Evolutionary conservation across 1,284 basidiomycete species (phyloP).

Genomic region (Ceratobasidium sp.): DNA sequence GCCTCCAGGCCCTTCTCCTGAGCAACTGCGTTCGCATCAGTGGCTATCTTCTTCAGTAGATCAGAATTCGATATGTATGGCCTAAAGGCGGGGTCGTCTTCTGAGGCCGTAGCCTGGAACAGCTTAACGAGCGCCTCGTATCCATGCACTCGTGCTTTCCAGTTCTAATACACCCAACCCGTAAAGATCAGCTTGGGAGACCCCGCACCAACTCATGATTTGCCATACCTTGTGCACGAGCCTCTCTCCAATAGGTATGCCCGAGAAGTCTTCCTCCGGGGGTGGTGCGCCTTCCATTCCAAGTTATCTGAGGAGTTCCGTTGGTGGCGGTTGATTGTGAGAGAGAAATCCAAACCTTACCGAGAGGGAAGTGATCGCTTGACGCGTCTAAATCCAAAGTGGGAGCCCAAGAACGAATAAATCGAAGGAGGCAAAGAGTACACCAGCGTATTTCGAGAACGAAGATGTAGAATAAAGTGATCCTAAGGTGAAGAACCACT

Average conservation of each 20-base stretch:
- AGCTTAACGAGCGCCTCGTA: slow-evolving; percentile 91
- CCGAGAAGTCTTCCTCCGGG: slow-evolving; percentile 93
- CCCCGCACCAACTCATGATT: slow-evolving; percentile 23
- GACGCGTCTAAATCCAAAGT: slow-evolving; percentile 29
- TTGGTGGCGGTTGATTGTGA: too few species aligned
- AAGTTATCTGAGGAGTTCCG: background rate
- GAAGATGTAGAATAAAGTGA: too few species aligned
- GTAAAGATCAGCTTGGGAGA: background rate
- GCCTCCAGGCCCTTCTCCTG: slow-evolving; percentile 98
- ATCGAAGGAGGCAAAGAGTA: background rate
- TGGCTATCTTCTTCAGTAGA: slow-evolving; percentile 87
- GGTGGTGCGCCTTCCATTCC: slow-evolving; percentile 90
- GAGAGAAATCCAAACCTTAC: too few species aligned
- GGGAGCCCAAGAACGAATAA: background rate
- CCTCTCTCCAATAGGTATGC: slow-evolving; percentile 84
- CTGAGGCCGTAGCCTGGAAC: slow-evolving; percentile 90
- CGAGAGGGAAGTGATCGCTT: too few species aligned
- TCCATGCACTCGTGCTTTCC: slow-evolving; percentile 96
- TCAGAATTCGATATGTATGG: slow-evolving; percentile 85
- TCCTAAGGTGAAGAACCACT: too few species aligned
- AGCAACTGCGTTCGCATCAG: slow-evolving; percentile 95
- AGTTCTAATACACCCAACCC: slow-evolving; percentile 67
- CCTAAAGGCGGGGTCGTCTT: slow-evolving; percentile 93
- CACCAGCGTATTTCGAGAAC: background rate
- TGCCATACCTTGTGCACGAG: slow-evolving; percentile 79